phyloP scores from a whole-genome alignment of 2,329 filamentous ascomycete genomes.

The Zymoseptoria pseudotritici region DNA sequence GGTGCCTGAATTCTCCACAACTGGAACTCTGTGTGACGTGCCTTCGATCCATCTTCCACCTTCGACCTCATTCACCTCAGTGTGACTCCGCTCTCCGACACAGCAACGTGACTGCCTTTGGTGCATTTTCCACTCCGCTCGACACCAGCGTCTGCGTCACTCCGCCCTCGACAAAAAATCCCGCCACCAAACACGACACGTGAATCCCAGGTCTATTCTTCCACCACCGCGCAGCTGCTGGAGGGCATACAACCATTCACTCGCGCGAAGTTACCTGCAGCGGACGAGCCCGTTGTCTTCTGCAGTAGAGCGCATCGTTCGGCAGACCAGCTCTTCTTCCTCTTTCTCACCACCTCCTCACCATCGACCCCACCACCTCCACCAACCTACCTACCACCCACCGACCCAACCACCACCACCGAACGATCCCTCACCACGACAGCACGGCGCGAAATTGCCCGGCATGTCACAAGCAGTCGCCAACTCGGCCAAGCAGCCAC shows the following conservation, averaged over 20 bases:
- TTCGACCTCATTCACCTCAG: background rate
- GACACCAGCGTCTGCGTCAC: background rate
- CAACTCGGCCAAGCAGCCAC: conserved; percentile 9
- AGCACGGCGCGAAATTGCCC: conserved; percentile 1
- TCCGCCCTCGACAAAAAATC: background rate
- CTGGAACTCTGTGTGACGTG: background rate
- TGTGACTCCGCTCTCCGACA: background rate
- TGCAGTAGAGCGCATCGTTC: background rate
- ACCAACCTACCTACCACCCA: background rate
- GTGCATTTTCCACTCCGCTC: background rate
- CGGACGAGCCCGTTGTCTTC: background rate
- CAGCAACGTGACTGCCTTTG: background rate
- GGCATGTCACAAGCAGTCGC: conserved; percentile 23
- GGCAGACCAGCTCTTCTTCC: background rate
- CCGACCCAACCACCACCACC: conserved; percentile 3
- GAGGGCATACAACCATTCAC: background rate
- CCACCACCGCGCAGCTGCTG: background rate
- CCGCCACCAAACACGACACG: background rate
- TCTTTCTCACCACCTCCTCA: background rate
- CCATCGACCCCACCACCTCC: conserved; percentile 5
- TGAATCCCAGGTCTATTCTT: background rate
- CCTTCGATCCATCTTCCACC: background rate
- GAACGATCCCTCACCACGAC: background rate
- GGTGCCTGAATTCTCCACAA: background rate
- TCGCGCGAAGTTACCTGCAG: background rate